These are phyloP conservation scores for Termitomyces titanicus DNA, from an alignment of 768 basidiomycete species.

Conservation along the genomic window DNA sequence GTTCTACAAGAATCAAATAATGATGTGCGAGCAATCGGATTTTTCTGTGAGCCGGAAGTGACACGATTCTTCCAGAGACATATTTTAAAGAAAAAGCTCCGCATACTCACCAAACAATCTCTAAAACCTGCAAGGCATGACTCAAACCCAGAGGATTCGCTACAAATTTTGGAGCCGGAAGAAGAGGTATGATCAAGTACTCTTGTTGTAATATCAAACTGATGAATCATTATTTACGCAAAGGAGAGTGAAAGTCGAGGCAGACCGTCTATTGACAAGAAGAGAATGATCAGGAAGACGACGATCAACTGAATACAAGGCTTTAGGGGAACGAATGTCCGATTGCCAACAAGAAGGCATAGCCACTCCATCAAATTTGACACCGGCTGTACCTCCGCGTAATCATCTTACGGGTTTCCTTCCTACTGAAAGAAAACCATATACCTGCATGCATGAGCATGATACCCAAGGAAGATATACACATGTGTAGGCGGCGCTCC, in stretches of 20 bases:
- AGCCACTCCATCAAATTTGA: neutral
- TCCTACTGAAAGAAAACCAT: neutral
- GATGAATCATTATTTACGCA: neutral
- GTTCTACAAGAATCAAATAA: conserved; percentile 6
- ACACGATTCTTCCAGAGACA: conserved; percentile 2
- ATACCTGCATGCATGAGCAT: neutral
- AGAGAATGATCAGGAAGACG: neutral
- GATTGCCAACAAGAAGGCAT: neutral
- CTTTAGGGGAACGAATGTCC: too few species aligned
- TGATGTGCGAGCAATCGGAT: conserved; percentile 1
- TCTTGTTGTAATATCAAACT: neutral
- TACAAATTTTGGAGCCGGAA: conserved; percentile 9
- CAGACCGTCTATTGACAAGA: neutral
- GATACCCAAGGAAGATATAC: neutral
- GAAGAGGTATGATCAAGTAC: neutral
- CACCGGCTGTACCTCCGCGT: neutral
- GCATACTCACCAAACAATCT: conserved; percentile 8
- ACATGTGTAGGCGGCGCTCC: neutral
- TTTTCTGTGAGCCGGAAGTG: neutral
- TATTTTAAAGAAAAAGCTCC: conserved; percentile 12
- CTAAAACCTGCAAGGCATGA: neutral
- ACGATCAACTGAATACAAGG: neutral
- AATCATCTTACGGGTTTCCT: neutral
- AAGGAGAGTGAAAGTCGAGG: neutral
- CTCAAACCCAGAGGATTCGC: conserved; percentile 14